These are phyloP conservation scores for Stereocaulon alpinum DNA, from an alignment of 495 filamentous ascomycete species.

Conservation along the genomic window DNA sequence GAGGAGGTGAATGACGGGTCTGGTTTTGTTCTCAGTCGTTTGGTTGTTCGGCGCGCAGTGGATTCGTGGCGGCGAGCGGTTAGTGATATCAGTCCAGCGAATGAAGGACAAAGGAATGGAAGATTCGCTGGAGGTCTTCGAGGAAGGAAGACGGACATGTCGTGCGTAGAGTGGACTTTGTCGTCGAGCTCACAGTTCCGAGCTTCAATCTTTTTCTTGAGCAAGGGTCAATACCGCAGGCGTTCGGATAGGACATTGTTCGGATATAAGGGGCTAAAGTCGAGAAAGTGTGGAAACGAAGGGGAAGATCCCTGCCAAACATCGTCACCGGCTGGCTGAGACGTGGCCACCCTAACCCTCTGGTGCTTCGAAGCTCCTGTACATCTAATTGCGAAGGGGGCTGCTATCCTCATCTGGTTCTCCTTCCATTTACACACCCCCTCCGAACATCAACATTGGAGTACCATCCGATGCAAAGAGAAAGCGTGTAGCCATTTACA, in stretches of 20 bases:
- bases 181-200: not conserved
- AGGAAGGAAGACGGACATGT: constrained; percentile 13
- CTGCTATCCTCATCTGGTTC: not conserved
- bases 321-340: constrained; percentile 7
- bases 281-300: constrained; percentile 14
- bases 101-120: constrained; percentile 35
- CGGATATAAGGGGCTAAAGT: not conserved
- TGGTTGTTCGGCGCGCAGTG: constrained; percentile 57
- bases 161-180: not conserved
- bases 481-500: not conserved
- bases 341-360: constrained; percentile 8
- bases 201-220: not conserved
- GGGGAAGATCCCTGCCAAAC: constrained; percentile 7
- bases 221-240: constrained; percentile 3
- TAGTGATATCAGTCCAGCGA: constrained; percentile 27
- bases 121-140: constrained; percentile 22
- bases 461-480: not conserved
- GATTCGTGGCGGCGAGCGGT: constrained; percentile 50
- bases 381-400: not conserved
- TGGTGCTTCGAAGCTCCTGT: too few relatives aligned
- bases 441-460: not conserved
- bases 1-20: constrained; percentile 57
- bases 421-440: not conserved
- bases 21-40: constrained; percentile 60
- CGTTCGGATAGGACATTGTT: not conserved